Evolutionary conservation across 192 early-diverging fungal genomes (phyloP), one percentile per base, ranked within the genome.

Genomic region (Funneliformis geosporum): DNA sequence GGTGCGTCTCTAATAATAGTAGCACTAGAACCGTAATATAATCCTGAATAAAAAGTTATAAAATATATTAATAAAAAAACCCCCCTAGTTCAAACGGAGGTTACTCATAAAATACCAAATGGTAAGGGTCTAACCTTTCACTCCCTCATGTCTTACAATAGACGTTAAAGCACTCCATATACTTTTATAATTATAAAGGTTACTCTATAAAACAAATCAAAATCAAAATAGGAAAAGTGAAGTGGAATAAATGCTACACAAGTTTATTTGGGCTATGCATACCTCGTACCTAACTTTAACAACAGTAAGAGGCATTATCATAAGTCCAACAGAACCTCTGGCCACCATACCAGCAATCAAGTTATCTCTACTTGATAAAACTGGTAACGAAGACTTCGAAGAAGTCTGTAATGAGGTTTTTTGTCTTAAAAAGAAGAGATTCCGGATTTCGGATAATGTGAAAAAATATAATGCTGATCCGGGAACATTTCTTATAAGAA

Each of bases 291-390:
- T 88, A 47, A 96, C 92, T 86, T 98, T 98, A 70, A 98, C 88
- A 44, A 97, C 92, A 0, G 95, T 95, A n/a, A 95, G 90, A 0
- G 96, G 96, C 96, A 98, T 98, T 86, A 97, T 87, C 0, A 96
- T 72, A 75, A 96, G 92, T 8, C 96, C 96, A 28, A 94, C 91
- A 10, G 93, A 79, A 11, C 89, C 92, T 55, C 93, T 83, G 25
- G 94, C 91, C 39, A 88, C 84, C 18, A 90, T 89, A 25, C 94
- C 94, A 2, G 92, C 89, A 9, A 92, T 72, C 82, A 95, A 73
- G 82, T 94, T 95, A 75, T 92, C 89, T 70, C 81, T 85, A 68
- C 89, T 82, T 80, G 87, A 87, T 79, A 90, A 80, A 80, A 84
- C 75, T 9, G 91, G 83, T 14, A 84, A 73, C 2, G 80, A 84